Evolutionary conservation across 805 yeast species (phyloP).

Genomic region (Candida krabiensis): DNA sequence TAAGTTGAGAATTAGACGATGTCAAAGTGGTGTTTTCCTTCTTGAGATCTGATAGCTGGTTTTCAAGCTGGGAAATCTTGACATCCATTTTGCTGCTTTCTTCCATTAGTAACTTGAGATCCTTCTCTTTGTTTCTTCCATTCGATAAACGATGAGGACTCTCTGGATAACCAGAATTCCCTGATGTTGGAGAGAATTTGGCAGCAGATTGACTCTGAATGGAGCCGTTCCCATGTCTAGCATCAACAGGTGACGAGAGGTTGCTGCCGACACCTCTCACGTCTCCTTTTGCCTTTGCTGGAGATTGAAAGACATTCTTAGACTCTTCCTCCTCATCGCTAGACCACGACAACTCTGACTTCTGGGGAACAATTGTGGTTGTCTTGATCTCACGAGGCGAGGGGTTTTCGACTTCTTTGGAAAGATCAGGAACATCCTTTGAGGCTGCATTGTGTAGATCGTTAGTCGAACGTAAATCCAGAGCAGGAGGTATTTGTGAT

Average conservation of each 20-base stretch:
- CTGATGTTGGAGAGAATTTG: background rate
- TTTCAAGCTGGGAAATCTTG: slow-evolving; percentile 39
- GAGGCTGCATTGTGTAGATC: slow-evolving; percentile 18
- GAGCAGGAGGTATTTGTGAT: background rate
- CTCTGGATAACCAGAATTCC: background rate
- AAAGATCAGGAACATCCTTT: slow-evolving; percentile 8
- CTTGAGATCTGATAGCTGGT: slow-evolving; percentile 17
- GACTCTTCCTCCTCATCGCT: slow-evolving; percentile 71
- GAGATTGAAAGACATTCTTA: slow-evolving; percentile 10
- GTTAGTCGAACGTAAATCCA: slow-evolving; percentile 1
- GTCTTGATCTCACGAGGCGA: slow-evolving; percentile 44
- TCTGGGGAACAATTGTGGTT: slow-evolving; percentile 77
- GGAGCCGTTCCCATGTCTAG: slow-evolving; percentile 1
- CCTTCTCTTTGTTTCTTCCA: slow-evolving; percentile 35
- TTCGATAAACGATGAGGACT: slow-evolving; percentile 13
- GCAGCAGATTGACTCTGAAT: background rate
- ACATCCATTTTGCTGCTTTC: slow-evolving; percentile 53
- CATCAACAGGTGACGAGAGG: slow-evolving; percentile 2
- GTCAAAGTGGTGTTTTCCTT: slow-evolving; percentile 11
- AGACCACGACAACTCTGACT: slow-evolving; percentile 84
- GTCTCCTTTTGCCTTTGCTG: slow-evolving; percentile 2
- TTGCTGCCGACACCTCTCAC: background rate
- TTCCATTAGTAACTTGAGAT: slow-evolving; percentile 42
- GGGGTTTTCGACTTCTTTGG: slow-evolving; percentile 24
- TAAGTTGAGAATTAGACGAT: slow-evolving; percentile 5